Evolutionary conservation across 2,329 filamentous ascomycete species (phyloP).

Genomic region (Hymenoscyphus albidus): DNA sequence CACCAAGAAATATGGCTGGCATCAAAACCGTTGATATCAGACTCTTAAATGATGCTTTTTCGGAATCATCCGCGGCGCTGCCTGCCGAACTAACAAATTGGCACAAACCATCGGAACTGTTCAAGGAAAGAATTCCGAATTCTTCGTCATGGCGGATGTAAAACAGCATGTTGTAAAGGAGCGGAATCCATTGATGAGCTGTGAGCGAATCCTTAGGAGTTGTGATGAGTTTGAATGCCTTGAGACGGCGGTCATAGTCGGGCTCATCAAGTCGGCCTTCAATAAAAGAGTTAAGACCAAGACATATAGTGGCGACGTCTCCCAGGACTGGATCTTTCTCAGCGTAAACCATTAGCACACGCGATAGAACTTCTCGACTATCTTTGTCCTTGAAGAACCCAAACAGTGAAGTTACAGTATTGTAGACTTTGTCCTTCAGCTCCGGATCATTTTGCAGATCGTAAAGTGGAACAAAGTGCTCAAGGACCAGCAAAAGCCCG

Average conservation of each 20-base stretch:
- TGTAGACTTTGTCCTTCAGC: conserved; percentile 63
- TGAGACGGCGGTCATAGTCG: conserved; percentile 78
- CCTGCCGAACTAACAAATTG: conserved; percentile 67
- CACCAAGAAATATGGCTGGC: conserved; percentile 71
- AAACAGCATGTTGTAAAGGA: conserved; percentile 86
- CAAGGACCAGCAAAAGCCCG: conserved; percentile 72
- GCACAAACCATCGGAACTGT: conserved; percentile 76
- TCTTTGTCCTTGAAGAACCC: conserved; percentile 82
- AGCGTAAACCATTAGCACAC: conserved; percentile 69
- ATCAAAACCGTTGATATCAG: conserved; percentile 65
- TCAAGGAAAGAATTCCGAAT: conserved; percentile 73
- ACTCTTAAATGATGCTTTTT: conserved; percentile 48
- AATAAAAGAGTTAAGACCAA: conserved; percentile 76
- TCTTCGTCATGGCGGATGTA: conserved; percentile 85
- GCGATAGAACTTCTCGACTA: conserved; percentile 70
- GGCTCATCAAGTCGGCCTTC: conserved; percentile 73
- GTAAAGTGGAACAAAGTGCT: conserved; percentile 71
- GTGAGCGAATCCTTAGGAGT: conserved; percentile 60
- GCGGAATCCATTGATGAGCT: conserved; percentile 75
- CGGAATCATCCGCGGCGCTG: conserved; percentile 39
- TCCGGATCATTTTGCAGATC: conserved; percentile 51
- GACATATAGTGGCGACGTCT: conserved; percentile 66
- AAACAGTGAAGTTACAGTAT: conserved; percentile 75
- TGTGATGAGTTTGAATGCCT: conserved; percentile 71
- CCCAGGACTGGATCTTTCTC: conserved; percentile 56